Evolutionary conservation across 176 grass and related monocot species (phyloP).

Genomic region (Ananas comosus): DNA sequence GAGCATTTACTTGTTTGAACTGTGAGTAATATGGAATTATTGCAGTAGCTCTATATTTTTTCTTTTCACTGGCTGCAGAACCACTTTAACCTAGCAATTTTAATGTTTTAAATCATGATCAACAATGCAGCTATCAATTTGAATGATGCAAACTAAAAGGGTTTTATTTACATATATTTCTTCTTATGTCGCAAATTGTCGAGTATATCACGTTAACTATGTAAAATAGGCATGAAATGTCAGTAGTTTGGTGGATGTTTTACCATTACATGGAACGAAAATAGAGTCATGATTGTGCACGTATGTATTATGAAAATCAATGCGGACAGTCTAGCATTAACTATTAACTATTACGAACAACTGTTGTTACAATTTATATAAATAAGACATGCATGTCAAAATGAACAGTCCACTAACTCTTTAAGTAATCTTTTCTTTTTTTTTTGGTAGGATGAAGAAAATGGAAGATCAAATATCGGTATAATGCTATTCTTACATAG

Average conservation of each 20-base stretch:
- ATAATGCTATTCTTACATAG: not conserved
- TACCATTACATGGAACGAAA: too few relatives aligned
- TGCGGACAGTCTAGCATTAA: not conserved
- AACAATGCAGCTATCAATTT: not conserved
- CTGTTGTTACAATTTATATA: not conserved
- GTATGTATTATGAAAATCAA: not conserved
- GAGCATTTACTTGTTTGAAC: too few relatives aligned
- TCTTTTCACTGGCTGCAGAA: too few relatives aligned
- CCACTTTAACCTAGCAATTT: too few relatives aligned
- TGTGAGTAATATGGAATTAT: too few relatives aligned
- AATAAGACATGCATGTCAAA: not conserved
- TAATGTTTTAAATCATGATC: too few relatives aligned
- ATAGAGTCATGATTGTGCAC: too few relatives aligned
- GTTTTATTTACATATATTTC: not conserved
- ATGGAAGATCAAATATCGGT: conserved; percentile 18
- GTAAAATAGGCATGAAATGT: not conserved
- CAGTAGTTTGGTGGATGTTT: too few relatives aligned
- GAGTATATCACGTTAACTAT: not conserved
- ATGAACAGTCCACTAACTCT: not conserved
- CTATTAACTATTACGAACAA: not conserved
- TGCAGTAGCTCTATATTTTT: too few relatives aligned
- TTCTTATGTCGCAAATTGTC: not conserved
- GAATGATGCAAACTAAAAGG: not conserved
- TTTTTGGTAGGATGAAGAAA: conserved; percentile 8
- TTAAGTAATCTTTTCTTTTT: not conserved